phyloP scores from a whole-genome alignment of 75 land plant genomes.

The Isoetes taiwanensis region DNA sequence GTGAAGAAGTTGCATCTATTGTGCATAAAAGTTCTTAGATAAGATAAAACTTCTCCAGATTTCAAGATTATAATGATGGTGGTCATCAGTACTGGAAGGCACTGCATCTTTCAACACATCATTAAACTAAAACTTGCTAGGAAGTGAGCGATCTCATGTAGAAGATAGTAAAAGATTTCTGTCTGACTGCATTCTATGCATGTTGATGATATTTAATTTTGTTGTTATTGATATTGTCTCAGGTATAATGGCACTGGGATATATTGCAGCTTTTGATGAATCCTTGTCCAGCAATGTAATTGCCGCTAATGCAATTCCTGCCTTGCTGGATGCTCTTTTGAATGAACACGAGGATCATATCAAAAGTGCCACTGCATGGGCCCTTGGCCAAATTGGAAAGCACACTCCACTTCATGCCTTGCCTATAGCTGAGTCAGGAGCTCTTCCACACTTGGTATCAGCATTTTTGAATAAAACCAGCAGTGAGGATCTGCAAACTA shows the following conservation, averaged over 20 bases:
- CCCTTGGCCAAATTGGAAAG: slow-evolving; percentile 26
- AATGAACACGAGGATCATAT: slow-evolving; percentile 25
- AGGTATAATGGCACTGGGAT: slow-evolving; percentile 30
- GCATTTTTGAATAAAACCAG: slow-evolving; percentile 12
- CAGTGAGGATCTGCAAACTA: slow-evolving; percentile 19
- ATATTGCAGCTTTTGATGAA: slow-evolving; percentile 20
- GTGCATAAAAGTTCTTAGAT: too few relatives aligned
- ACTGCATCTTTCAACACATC: too few relatives aligned
- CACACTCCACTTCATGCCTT: slow-evolving; percentile 19
- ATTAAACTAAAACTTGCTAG: too few relatives aligned
- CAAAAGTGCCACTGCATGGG: slow-evolving; percentile 26
- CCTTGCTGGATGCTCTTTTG: slow-evolving; percentile 12
- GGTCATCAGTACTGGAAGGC: too few relatives aligned
- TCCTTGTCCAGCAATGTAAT: slow-evolving; percentile 10
- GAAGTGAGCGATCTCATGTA: too few relatives aligned
- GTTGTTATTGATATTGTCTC: neutral
- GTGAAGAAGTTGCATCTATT: too few relatives aligned
- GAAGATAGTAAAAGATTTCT: neutral
- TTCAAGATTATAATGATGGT: too few relatives aligned
- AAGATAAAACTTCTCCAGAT: too few relatives aligned
- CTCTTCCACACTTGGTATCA: slow-evolving; percentile 12
- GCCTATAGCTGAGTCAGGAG: slow-evolving; percentile 18
- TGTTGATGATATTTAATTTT: neutral
- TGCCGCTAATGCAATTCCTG: slow-evolving; percentile 10
- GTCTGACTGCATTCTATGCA: neutral